Evolutionary conservation across 2,329 filamentous ascomycete genomes (phyloP).

Genomic region (Aspergillus pseudoterreus): DNA sequence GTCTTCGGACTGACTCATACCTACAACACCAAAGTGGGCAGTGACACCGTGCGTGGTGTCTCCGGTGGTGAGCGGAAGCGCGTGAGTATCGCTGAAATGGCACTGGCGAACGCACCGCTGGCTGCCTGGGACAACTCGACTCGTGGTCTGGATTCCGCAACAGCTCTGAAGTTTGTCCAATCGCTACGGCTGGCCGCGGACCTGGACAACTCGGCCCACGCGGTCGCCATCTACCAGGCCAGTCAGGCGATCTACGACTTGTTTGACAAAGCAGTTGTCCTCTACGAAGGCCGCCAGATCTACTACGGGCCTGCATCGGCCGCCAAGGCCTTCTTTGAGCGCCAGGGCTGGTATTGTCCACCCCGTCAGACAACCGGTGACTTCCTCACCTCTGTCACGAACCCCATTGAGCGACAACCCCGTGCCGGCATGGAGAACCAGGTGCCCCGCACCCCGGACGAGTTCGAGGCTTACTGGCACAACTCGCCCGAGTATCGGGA

Average conservation of each 20-base stretch:
- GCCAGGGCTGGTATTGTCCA: slow-evolving; percentile 64
- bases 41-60: slow-evolving; percentile 57
- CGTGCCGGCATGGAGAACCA: slow-evolving; percentile 56
- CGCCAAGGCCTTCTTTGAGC: slow-evolving; percentile 63
- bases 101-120: slow-evolving; percentile 41
- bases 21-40: slow-evolving; percentile 41
- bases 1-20: slow-evolving; percentile 47
- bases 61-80: slow-evolving; percentile 59
- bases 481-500: slow-evolving; percentile 45
- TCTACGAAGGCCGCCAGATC: slow-evolving; percentile 71
- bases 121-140: slow-evolving; percentile 44
- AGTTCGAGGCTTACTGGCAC: slow-evolving; percentile 60
- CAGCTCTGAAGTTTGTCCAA: slow-evolving; percentile 52
- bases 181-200: slow-evolving; percentile 46
- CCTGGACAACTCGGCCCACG: slow-evolving; percentile 42
- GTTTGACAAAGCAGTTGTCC: slow-evolving; percentile 67
- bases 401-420: slow-evolving; percentile 54
- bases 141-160: slow-evolving; percentile 47
- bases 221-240: slow-evolving; percentile 51
- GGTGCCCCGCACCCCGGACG: slow-evolving; percentile 64
- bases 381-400: slow-evolving; percentile 66
- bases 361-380: slow-evolving; percentile 64
- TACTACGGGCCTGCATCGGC: slow-evolving; percentile 61
- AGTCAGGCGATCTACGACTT: slow-evolving; percentile 41
- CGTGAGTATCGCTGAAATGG: slow-evolving; percentile 56